These are phyloP conservation scores for Tephrocybe rancida DNA, from an alignment of 768 basidiomycete genomes.

Conservation along the genomic window DNA sequence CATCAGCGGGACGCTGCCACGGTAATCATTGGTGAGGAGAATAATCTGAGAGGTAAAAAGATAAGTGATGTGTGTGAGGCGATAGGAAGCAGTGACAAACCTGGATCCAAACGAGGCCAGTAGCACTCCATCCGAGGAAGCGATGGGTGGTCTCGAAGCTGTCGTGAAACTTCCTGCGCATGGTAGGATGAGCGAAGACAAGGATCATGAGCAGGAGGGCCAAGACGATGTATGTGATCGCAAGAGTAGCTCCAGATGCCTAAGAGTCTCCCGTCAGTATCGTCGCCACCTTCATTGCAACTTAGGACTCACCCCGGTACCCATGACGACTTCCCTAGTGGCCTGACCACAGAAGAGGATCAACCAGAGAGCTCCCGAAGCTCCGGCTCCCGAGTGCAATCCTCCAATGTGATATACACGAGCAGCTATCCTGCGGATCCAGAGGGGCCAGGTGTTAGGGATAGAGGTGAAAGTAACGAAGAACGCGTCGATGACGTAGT, in stretches of 20 bases:
- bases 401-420: slow-evolving; percentile 66
- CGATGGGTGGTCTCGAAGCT: slow-evolving; percentile 46
- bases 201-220: slow-evolving; percentile 37
- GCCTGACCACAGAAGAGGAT: slow-evolving; percentile 51
- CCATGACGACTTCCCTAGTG: slow-evolving; percentile 46
- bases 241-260: slow-evolving; percentile 12
- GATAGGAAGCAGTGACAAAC: slow-evolving; percentile 15
- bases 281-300: slow-evolving; percentile 30
- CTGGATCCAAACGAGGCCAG: slow-evolving; percentile 45
- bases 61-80: neutral
- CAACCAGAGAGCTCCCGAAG: slow-evolving; percentile 58
- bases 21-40: slow-evolving; percentile 56
- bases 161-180: slow-evolving; percentile 40
- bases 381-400: slow-evolving; percentile 58
- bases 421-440: slow-evolving; percentile 54
- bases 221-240: slow-evolving; percentile 12
- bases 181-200: slow-evolving; percentile 39
- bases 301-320: slow-evolving; percentile 30
- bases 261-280: slow-evolving; percentile 42
- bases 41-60: slow-evolving; percentile 38
- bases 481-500: slow-evolving; percentile 62
- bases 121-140: slow-evolving; percentile 47
- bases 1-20: slow-evolving; percentile 15
- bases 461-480: slow-evolving; percentile 55
- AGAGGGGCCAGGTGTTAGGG: slow-evolving; percentile 57